These are phyloP conservation scores for Alternaria panax DNA, from an alignment of 2,329 filamentous ascomycete genomes.

Conservation along the genomic window DNA sequence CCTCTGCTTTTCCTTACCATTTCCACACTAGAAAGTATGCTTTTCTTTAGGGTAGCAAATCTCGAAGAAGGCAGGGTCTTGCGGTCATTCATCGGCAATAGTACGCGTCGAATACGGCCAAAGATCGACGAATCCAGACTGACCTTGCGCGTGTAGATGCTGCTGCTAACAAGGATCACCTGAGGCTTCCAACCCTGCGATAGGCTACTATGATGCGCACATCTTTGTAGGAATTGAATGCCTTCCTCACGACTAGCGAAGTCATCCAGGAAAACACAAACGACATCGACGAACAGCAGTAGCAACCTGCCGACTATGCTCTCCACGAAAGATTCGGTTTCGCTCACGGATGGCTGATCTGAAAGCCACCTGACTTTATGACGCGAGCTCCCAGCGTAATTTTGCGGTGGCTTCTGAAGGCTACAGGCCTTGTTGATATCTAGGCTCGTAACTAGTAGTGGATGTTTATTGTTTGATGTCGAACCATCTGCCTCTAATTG, in stretches of 20 bases:
- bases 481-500: conserved; percentile 5
- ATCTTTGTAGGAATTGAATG: conserved; percentile 12
- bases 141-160: not conserved
- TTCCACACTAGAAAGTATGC: conserved; percentile 5
- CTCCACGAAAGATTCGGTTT: conserved; percentile 8
- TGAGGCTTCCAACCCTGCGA: conserved; percentile 4
- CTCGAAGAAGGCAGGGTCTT: not conserved
- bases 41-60: conserved; percentile 10
- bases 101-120: not conserved
- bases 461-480: conserved; percentile 8
- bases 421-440: conserved; percentile 10
- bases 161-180: conserved; percentile 18
- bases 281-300: conserved; percentile 18
- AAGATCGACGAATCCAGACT: not conserved
- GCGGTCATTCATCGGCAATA: not conserved
- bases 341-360: not conserved
- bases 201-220: not conserved
- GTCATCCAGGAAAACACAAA: conserved; percentile 24
- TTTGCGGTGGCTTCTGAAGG: not conserved
- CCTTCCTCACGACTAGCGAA: conserved; percentile 14
- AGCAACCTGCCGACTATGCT: conserved; percentile 15
- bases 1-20: conserved; percentile 14
- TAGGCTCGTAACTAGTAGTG: conserved; percentile 14
- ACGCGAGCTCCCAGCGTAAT: not conserved
- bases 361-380: conserved; percentile 14